These are phyloP conservation scores for Neocucurbitaria cava DNA, from an alignment of 2,329 filamentous ascomycete species.

Conservation along the genomic window DNA sequence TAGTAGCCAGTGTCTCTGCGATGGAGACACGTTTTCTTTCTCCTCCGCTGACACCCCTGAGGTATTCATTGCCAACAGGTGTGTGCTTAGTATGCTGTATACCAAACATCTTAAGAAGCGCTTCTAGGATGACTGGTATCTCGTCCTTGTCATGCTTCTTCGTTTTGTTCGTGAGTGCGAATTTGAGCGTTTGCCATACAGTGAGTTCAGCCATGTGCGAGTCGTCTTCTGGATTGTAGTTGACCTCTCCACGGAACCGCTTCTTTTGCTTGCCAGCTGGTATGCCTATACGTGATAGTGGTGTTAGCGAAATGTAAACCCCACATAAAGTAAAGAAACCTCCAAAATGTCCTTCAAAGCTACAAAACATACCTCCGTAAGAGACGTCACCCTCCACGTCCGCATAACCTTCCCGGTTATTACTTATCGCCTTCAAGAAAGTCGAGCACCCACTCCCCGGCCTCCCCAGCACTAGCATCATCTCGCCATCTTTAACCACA, in stretches of 20 bases:
- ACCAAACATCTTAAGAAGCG: conserved; percentile 78
- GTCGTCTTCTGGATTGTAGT: conserved; percentile 80
- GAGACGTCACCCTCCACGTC: conserved; percentile 72
- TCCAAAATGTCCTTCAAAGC: neutral
- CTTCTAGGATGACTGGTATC: conserved; percentile 72
- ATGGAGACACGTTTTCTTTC: conserved; percentile 79
- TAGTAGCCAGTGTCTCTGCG: conserved; percentile 75
- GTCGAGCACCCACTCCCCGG: conserved; percentile 79
- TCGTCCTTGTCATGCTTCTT: conserved; percentile 68
- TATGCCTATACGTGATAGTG: conserved; percentile 49
- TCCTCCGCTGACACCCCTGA: conserved; percentile 78
- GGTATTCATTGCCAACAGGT: conserved; percentile 74
- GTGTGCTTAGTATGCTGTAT: conserved; percentile 79
- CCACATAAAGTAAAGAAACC: neutral
- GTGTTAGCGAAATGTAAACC: neutral
- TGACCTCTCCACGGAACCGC: conserved; percentile 76
- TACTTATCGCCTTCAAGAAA: conserved; percentile 77
- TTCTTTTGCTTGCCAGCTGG: conserved; percentile 71
- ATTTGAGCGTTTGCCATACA: conserved; percentile 79
- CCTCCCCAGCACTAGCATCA: conserved; percentile 75
- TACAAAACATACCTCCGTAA: conserved; percentile 64
- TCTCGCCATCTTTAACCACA: conserved; percentile 71
- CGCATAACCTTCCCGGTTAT: conserved; percentile 71
- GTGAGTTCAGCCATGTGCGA: conserved; percentile 76
- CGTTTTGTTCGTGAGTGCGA: conserved; percentile 78